A percentile compares a stretch with the other conserved stretches of the same genome.
Evolutionary conservation across 306 rosid genomes (phyloP).

Genomic region (Malus orientalis): DNA sequence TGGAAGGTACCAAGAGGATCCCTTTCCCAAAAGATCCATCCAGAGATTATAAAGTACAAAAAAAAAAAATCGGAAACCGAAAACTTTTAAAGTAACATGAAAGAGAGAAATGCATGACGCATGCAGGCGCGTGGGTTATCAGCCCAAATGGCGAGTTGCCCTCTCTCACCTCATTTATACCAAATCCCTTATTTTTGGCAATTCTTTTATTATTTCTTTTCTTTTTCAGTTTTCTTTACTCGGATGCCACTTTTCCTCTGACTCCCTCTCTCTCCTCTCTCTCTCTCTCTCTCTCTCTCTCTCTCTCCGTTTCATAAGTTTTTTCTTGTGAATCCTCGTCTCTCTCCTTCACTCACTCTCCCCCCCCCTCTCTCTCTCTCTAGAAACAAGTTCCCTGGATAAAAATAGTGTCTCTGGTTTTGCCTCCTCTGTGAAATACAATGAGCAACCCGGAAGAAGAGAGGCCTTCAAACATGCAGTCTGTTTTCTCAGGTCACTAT

Average conservation of each 20-base stretch:
- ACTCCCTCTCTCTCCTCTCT: neutral
- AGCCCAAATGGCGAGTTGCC: neutral
- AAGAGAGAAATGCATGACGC: neutral
- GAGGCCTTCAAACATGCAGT: slow-evolving; percentile 29
- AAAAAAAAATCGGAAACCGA: neutral
- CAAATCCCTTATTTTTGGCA: slow-evolving; percentile 12
- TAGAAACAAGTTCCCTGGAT: neutral
- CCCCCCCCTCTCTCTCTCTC: no score
- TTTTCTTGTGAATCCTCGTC: neutral
- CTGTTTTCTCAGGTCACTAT: slow-evolving; percentile 38
- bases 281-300: slow-evolving; percentile 2
- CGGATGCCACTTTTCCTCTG: slow-evolving; percentile 14
- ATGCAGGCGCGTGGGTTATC: neutral
- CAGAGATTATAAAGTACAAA: neutral
- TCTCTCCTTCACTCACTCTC: neutral
- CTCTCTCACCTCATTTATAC: neutral
- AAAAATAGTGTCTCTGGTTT: neutral
- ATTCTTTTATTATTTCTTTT: neutral
- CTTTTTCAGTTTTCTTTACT: neutral
- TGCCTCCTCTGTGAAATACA: slow-evolving; percentile 4
- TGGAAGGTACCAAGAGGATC: no score
- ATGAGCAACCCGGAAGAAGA: slow-evolving; percentile 52
- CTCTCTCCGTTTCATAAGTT: neutral
- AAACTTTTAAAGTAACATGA: neutral
- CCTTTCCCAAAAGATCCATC: no score